phyloP scores from a whole-genome alignment of 176 grass and related monocot genomes.

The Secale cereale region DNA sequence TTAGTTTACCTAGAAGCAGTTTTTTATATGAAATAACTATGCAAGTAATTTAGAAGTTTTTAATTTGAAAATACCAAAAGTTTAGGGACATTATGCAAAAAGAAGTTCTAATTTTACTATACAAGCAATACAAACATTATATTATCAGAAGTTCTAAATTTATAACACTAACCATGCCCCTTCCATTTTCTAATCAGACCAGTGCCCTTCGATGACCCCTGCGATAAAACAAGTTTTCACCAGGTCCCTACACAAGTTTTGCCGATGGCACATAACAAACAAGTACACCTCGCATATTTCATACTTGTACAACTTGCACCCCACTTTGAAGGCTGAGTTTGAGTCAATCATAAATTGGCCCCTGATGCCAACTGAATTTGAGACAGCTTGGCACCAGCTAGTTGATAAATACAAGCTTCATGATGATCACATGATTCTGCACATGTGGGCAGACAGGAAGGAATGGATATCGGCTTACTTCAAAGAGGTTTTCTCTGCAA shows the following conservation, averaged over 20 bases:
- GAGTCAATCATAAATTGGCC: not conserved
- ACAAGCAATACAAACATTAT: not conserved
- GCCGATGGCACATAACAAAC: not conserved
- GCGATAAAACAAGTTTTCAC: not conserved
- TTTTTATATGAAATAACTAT: too few relatives aligned
- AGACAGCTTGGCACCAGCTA: not conserved
- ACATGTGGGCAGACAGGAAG: too few relatives aligned
- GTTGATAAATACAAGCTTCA: not conserved
- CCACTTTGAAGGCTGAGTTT: not conserved
- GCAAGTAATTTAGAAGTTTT: too few relatives aligned
- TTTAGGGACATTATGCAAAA: not conserved
- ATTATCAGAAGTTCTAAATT: not conserved
- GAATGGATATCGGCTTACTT: too few relatives aligned
- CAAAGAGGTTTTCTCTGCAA: too few relatives aligned
- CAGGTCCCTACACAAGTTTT: not conserved
- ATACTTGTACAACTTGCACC: not conserved
- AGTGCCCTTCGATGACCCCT: not conserved
- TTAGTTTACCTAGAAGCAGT: too few relatives aligned
- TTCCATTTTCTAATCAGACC: not conserved
- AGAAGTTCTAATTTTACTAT: not conserved
- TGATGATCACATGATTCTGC: not conserved
- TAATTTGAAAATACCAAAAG: too few relatives aligned
- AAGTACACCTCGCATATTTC: not conserved
- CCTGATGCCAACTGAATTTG: not conserved
- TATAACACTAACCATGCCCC: not conserved